A percentile compares a stretch with the other conserved stretches of the same genome.
Conservation (phyloP, 2,329 filamentous ascomycete genomes). For the Neoascochyta sp. region DNA sequence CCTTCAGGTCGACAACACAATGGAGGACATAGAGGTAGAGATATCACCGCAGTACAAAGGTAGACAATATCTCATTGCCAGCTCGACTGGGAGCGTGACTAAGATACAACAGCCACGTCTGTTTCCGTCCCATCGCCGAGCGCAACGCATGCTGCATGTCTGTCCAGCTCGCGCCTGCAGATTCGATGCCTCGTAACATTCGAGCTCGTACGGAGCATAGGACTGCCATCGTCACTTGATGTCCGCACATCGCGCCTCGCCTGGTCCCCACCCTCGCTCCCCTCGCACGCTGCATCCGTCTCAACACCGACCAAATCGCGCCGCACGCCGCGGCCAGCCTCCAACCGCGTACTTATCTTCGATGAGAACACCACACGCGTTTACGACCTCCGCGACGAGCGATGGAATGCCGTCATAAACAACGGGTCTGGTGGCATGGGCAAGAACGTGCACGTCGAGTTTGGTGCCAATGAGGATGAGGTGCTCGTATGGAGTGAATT, state of each 20-base stretch:
- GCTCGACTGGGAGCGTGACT: conserved; percentile 1
- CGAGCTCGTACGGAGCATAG: conserved; percentile 35
- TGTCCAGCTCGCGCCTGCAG: conserved; percentile 38
- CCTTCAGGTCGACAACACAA: conserved; percentile 9
- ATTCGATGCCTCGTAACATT: conserved; percentile 39
- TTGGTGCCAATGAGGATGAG: conserved; percentile 42
- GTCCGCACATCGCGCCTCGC: conserved; percentile 29
- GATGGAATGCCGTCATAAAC: conserved; percentile 44
- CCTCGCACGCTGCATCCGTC: conserved; percentile 4
- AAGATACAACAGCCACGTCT: conserved; percentile 24
- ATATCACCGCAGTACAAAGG: conserved; percentile 34
- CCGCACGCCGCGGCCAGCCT: conserved; percentile 13
- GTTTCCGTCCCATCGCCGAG: conserved; percentile 39
- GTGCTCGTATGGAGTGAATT: conserved; percentile 45
- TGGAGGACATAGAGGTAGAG: conserved; percentile 27
- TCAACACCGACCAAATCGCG: conserved; percentile 19
- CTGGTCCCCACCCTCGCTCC: conserved; percentile 33
- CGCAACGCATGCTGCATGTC: conserved; percentile 38
- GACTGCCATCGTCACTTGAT: conserved; percentile 31
- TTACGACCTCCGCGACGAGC: conserved; percentile 42
- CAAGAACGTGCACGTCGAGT: conserved; percentile 44
- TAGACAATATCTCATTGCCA: conserved; percentile 1
- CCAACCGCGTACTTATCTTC: conserved; percentile 41
- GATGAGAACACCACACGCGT: conserved; percentile 41
- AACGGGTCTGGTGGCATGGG: conserved; percentile 50